Conservation (phyloP, 768 basidiomycete species). For the Serendipita sp. region DNA sequence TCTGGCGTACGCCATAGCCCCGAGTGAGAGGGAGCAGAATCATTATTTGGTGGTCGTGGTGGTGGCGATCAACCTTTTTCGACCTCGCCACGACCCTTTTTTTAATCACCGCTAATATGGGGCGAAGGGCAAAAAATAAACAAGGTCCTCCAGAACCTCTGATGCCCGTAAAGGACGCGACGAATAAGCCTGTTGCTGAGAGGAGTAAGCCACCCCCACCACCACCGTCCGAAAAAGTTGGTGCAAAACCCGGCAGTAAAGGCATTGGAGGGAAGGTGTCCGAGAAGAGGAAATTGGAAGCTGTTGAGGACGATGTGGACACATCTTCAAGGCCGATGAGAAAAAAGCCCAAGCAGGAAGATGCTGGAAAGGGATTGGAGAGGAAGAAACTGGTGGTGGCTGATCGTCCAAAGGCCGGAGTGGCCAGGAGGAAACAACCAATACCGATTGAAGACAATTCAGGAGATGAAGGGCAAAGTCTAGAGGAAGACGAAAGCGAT, state of each 20-base stretch:
- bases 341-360: conserved; percentile 25
- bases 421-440: conserved; percentile 11
- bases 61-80: neutral
- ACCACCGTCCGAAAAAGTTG: conserved; percentile 33
- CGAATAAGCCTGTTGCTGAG: conserved; percentile 20
- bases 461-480: conserved; percentile 20
- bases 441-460: conserved; percentile 11
- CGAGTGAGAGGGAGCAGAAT: neutral
- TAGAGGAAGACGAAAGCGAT: conserved; percentile 23
- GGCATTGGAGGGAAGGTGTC: conserved; percentile 8
- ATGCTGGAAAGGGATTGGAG: conserved; percentile 12
- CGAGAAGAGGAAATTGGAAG: conserved; percentile 11
- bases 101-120: conserved; percentile 33
- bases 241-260: neutral
- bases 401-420: conserved; percentile 13
- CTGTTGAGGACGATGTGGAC: conserved; percentile 17
- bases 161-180: conserved; percentile 22
- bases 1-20: neutral
- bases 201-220: neutral
- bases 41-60: neutral
- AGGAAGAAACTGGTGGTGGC: conserved; percentile 13
- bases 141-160: conserved; percentile 55
- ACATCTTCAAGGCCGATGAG: conserved; percentile 18
- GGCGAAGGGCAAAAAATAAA: conserved; percentile 73
- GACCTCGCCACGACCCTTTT: neutral